Conservation (phyloP, 1,284 basidiomycete species). For the Sanguinoderma infundibulare region DNA sequence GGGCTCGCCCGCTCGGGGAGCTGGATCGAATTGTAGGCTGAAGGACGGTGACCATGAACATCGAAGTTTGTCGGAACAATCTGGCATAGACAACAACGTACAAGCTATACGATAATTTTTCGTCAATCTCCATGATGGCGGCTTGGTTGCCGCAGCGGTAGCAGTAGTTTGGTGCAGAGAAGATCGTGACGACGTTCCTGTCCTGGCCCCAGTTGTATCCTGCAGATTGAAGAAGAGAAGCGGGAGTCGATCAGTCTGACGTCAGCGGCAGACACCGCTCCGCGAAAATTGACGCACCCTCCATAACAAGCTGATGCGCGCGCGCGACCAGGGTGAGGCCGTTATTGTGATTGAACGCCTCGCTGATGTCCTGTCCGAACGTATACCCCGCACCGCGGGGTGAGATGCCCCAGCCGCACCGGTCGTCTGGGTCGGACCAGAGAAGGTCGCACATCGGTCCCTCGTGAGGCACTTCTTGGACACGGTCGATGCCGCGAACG, state of each 20-base stretch:
- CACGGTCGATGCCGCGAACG: conserved; percentile 96
- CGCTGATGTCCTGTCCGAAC: conserved; percentile 98
- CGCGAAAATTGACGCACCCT: conserved; percentile 61
- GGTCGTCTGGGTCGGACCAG: conserved; percentile 99
- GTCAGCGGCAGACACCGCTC: conserved; percentile 12
- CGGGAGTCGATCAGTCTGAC: conserved; percentile 5
- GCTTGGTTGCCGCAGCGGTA: conserved; percentile 99
- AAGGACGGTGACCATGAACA: background rate
- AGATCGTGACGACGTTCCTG: conserved; percentile 99
- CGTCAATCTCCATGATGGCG: conserved; percentile 99
- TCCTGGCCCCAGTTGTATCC: conserved; percentile 98
- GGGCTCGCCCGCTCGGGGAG: conserved; percentile 96
- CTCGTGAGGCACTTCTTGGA: conserved; percentile 99
- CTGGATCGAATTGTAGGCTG: conserved; percentile 99
- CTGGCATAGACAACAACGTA: conserved; percentile 43
- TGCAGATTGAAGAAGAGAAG: conserved; percentile 31
- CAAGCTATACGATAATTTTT: conserved; percentile 96
- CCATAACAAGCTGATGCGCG: conserved; percentile 98
- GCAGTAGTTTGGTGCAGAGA: conserved; percentile 99
- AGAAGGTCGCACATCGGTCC: conserved; percentile 99
- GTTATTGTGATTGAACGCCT: conserved; percentile 99
- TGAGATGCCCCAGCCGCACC: conserved; percentile 99
- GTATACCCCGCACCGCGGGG: conserved; percentile 99
- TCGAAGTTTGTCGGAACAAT: conserved; percentile 5
- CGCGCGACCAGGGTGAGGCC: conserved; percentile 95